Evolutionary conservation across 495 filamentous ascomycete genomes (phyloP).

Genomic region (Podospora didyma): DNA sequence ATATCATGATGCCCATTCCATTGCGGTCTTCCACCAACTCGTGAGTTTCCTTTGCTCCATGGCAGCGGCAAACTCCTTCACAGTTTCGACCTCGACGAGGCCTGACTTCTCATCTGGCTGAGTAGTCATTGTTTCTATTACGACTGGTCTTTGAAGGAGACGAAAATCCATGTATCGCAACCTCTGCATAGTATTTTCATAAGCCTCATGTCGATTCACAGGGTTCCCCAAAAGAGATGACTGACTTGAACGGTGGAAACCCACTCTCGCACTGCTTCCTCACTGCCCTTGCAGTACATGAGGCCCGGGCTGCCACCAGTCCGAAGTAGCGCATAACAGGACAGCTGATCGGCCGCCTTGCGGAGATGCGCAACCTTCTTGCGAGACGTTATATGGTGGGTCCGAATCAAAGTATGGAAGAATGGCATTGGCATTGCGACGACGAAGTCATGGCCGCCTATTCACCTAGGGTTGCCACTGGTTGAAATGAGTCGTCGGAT

Average conservation of each 20-base stretch:
- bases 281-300: slow-evolving; percentile 68
- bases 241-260: slow-evolving; percentile 29
- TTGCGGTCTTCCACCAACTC: slow-evolving; percentile 25
- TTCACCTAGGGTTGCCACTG: neutral
- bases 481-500: neutral
- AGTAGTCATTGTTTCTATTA: neutral
- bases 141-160: slow-evolving; percentile 21
- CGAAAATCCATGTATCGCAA: slow-evolving; percentile 32
- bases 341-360: slow-evolving; percentile 54
- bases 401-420: slow-evolving; percentile 65
- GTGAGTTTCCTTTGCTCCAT: slow-evolving; percentile 26
- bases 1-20: slow-evolving; percentile 11
- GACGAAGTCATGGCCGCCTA: neutral
- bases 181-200: slow-evolving; percentile 11
- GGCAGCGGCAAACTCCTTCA: slow-evolving; percentile 24
- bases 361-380: slow-evolving; percentile 67
- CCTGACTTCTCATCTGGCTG: slow-evolving; percentile 13
- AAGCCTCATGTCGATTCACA: neutral
- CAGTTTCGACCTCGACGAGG: slow-evolving; percentile 19
- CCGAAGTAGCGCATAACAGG: slow-evolving; percentile 59
- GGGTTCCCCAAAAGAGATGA: neutral
- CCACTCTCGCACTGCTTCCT: slow-evolving; percentile 36
- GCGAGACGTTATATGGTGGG: slow-evolving; percentile 78
- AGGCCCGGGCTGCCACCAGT: slow-evolving; percentile 67
- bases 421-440: slow-evolving; percentile 13